These are phyloP conservation scores for Gloeostereum incarnatum DNA, from an alignment of 768 basidiomycete genomes.

Conservation along the genomic window DNA sequence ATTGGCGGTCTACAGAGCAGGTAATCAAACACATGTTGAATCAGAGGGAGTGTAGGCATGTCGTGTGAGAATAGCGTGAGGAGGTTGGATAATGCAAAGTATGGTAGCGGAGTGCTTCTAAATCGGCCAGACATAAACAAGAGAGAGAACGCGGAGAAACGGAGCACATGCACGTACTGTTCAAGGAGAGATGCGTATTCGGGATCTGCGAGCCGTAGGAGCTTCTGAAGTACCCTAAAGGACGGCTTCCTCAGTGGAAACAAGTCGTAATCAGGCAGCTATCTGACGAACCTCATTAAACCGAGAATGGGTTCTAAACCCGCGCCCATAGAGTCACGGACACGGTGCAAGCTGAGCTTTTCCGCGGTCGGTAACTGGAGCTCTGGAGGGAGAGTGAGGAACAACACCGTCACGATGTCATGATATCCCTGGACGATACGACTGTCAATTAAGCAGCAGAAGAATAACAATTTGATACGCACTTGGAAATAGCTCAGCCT, in stretches of 20 bases:
- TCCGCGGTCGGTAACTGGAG: slow-evolving; percentile 51
- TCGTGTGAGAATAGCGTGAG: slow-evolving; percentile 92
- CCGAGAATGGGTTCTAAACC: slow-evolving; percentile 83
- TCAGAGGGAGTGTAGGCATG: slow-evolving; percentile 78
- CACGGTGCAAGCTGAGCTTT: slow-evolving; percentile 65
- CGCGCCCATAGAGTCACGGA: slow-evolving; percentile 84
- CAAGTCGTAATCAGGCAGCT: not conserved
- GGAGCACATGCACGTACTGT: slow-evolving; percentile 29
- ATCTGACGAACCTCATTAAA: slow-evolving; percentile 56
- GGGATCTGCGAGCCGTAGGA: slow-evolving; percentile 66
- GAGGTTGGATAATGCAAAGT: slow-evolving; percentile 84
- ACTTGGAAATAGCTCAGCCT: slow-evolving; percentile 82
- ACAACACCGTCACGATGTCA: slow-evolving; percentile 82
- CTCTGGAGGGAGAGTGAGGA: slow-evolving; percentile 59
- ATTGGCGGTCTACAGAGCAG: slow-evolving; percentile 78
- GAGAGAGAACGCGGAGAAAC: not conserved
- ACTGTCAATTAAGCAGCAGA: not conserved
- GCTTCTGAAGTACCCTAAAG: slow-evolving; percentile 59
- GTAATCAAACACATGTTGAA: slow-evolving; percentile 91
- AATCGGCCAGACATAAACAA: no score
- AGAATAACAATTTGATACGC: slow-evolving; percentile 6
- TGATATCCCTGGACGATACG: slow-evolving; percentile 77
- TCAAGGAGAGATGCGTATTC: slow-evolving; percentile 61
- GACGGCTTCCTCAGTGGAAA: not conserved
- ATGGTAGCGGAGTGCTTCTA: slow-evolving; percentile 77